phyloP scores from a whole-genome alignment of 1,284 basidiomycete genomes.

The Tilletia setariae region DNA sequence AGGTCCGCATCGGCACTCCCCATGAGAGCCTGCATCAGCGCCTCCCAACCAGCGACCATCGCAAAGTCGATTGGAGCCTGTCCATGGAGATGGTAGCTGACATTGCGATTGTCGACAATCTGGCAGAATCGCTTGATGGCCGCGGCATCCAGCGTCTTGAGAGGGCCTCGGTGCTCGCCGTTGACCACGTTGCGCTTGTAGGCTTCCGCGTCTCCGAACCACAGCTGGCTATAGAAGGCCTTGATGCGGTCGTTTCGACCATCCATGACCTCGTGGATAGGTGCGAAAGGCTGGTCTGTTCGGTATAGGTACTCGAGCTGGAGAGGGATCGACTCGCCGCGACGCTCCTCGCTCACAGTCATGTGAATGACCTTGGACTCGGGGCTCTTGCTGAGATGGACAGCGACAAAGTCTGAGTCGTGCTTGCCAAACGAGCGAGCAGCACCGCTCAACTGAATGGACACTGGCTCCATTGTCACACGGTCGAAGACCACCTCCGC shows the following conservation, averaged over 20 bases:
- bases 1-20: constrained; percentile 57
- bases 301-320: constrained; percentile 79
- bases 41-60: constrained; percentile 87
- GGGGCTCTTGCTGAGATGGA: constrained; percentile 59
- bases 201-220: constrained; percentile 48
- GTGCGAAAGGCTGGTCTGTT: constrained; percentile 81
- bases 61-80: constrained; percentile 89
- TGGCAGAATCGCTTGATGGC: constrained; percentile 86
- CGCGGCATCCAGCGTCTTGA: constrained; percentile 59
- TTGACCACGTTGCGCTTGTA: constrained; percentile 32
- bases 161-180: constrained; percentile 30
- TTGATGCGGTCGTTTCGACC: constrained; percentile 90
- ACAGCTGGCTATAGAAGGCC: constrained; percentile 51
- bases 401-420: constrained; percentile 73
- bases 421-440: constrained; percentile 77
- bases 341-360: constrained; percentile 79
- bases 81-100: constrained; percentile 75
- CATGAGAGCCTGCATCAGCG: constrained; percentile 51
- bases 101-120: constrained; percentile 87
- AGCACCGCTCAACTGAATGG: constrained; percentile 68
- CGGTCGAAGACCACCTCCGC: constrained; percentile 63
- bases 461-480: constrained; percentile 58
- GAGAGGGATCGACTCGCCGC: constrained; percentile 73
- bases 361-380: constrained; percentile 64
- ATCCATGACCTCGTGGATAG: constrained; percentile 83